Evolutionary conservation across 2,329 filamentous ascomycete genomes (phyloP), one percentile per base, ranked within the genome.

Genomic region (Lasiodiplodia hormozganensis): DNA sequence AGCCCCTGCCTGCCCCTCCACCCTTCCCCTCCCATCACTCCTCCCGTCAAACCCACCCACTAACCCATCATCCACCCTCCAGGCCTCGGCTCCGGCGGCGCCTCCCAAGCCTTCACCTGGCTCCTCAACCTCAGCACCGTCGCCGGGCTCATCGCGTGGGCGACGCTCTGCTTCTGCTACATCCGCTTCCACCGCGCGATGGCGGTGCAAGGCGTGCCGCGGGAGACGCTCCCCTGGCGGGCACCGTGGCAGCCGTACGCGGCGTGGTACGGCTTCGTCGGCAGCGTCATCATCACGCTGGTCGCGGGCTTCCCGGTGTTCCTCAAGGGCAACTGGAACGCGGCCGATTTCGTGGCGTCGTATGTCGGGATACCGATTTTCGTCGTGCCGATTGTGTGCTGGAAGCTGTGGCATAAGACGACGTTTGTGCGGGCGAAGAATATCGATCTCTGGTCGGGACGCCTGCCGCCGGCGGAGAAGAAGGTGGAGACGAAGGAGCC

Each of bases 111-210:
- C 21, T 68, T 68, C 67, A 68, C 36, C 0, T 68, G 67, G 67
- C 58, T 68, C 8, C 31, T 68, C 25, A 68, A 58, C 25, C 52
- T 68, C 12, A 56, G 14, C 62, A 68, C 36, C 8, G 40, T 51
- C 10, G 58, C 47, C 4, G 67, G 53, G 4, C 47, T 54, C 28
- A 53, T 40, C 28, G 34, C 47, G 5, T 68, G 67, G 67, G 40
- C 21, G 2, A 38, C 36, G 3, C 31, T 62, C 8, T 47, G 53
- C 54, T 49, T 67, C 31, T 36, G 31, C 47, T 67, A 67, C 53
- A 62, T 67, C 25, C 65, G 65, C 74, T 89, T 88, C 81, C 84
- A 87, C 79, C 81, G 82, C 54, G 87, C 87, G 6, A 76, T 74
- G 71, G 75, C 76, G 52, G 77, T 72, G 10, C 78, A 80, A 74